phyloP scores from a whole-genome alignment of 176 grass and related monocot species.

The Carex cristatella region DNA sequence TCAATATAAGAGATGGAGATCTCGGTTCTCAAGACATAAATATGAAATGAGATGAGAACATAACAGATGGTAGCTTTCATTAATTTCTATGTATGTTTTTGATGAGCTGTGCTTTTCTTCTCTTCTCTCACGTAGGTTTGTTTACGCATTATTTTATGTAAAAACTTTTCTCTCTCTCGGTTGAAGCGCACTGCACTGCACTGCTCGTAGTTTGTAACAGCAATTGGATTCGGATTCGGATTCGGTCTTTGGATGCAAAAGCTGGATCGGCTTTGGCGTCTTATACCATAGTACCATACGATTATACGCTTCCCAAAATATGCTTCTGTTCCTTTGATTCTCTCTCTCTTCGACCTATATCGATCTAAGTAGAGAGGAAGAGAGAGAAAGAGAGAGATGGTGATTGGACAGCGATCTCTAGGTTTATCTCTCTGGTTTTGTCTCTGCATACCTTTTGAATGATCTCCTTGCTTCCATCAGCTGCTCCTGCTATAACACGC shows the following conservation, averaged over 20 bases:
- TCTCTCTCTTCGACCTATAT: constrained; percentile 10
- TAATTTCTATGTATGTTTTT: not conserved
- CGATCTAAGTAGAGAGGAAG: constrained; percentile 22
- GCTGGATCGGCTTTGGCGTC: constrained; percentile 25
- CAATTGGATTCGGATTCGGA: constrained; percentile 4
- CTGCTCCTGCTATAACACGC: constrained; percentile 15
- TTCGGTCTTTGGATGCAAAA: not conserved
- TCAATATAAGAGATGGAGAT: constrained; percentile 25
- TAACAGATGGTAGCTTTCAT: constrained; percentile 6
- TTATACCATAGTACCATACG: constrained; percentile 3
- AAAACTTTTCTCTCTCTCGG: not conserved
- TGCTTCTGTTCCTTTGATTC: constrained; percentile 18
- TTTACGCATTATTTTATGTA: constrained; percentile 23
- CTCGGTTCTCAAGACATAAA: constrained; percentile 23
- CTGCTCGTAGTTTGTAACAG: not conserved
- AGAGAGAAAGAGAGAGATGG: not conserved
- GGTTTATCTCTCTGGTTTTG: constrained; percentile 66
- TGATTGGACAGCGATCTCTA: constrained; percentile 68
- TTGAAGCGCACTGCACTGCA: not conserved
- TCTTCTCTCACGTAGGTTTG: constrained; percentile 20
- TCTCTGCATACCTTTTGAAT: constrained; percentile 58
- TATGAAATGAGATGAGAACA: not conserved
- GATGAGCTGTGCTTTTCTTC: not conserved
- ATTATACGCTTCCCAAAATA: constrained; percentile 71
- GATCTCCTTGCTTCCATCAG: constrained; percentile 58